Conservation (phyloP, 2,329 filamentous ascomycete species). For the Mollisia scopiformis region DNA sequence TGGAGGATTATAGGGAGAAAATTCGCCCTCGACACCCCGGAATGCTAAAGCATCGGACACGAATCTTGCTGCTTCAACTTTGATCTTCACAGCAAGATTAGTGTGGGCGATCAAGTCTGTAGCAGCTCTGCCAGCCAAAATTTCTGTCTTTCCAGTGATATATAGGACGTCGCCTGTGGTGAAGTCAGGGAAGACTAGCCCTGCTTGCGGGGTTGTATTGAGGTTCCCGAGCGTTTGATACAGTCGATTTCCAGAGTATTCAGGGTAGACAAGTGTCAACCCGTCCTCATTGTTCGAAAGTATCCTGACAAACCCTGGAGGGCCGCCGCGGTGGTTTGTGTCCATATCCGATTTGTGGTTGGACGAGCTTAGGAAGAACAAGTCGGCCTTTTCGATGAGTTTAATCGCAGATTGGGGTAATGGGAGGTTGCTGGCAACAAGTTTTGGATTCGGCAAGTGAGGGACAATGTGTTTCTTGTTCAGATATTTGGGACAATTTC, state of each 20-base stretch:
- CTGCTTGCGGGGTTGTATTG: slow-evolving; percentile 64
- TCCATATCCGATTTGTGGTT: slow-evolving; percentile 72
- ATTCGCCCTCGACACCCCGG: slow-evolving; percentile 58
- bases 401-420: slow-evolving; percentile 37
- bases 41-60: slow-evolving; percentile 70
- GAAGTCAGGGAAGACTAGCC: slow-evolving; percentile 76
- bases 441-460: slow-evolving; percentile 54
- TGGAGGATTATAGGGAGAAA: slow-evolving; percentile 79
- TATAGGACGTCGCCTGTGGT: slow-evolving; percentile 74
- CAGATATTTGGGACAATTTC: slow-evolving; percentile 87
- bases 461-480: slow-evolving; percentile 70
- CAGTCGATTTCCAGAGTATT: slow-evolving; percentile 80
- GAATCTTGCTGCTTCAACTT: slow-evolving; percentile 61
- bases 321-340: slow-evolving; percentile 79
- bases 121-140: slow-evolving; percentile 68
- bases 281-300: slow-evolving; percentile 54
- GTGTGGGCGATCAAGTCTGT: slow-evolving; percentile 65
- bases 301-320: slow-evolving; percentile 73
- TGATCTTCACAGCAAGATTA: slow-evolving; percentile 73
- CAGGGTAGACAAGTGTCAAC: slow-evolving; percentile 68
- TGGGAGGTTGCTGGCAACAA: slow-evolving; percentile 49
- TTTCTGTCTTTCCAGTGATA: slow-evolving; percentile 65
- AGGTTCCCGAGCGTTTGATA: slow-evolving; percentile 87
- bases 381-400: slow-evolving; percentile 66
- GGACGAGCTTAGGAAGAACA: slow-evolving; percentile 77